Conservation (phyloP, 768 basidiomycete genomes). For the Coprinopsis marcescibilis region DNA sequence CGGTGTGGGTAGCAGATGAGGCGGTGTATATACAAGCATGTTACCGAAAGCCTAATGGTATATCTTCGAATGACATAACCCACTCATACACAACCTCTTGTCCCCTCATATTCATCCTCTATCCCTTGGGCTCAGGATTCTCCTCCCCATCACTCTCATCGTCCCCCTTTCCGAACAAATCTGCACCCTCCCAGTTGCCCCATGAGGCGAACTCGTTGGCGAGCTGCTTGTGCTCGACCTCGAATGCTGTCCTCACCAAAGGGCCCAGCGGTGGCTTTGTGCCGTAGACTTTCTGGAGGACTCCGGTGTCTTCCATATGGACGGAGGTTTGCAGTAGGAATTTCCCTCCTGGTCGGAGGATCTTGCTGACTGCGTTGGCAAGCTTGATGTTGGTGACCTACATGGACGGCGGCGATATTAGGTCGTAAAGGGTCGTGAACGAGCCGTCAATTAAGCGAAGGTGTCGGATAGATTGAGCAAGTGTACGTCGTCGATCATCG, state of each 20-base stretch:
- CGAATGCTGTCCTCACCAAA: constrained; percentile 27
- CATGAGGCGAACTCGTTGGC: constrained; percentile 40
- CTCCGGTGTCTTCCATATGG: constrained; percentile 24
- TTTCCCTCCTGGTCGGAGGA: constrained; percentile 35
- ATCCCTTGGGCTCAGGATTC: no score
- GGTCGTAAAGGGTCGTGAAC: no score
- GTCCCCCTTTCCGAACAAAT: constrained; percentile 22
- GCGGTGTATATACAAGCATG: no score
- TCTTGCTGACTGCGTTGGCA: constrained; percentile 30
- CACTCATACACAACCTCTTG: no score
- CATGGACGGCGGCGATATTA: no score
- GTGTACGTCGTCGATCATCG: no score
- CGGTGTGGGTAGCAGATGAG: no score
- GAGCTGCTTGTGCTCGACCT: constrained; percentile 31
- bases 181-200: constrained; percentile 37
- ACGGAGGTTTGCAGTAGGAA: constrained; percentile 36
- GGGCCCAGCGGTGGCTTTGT: constrained; percentile 32
- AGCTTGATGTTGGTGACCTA: constrained; percentile 37
- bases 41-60: no score
- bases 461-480: no score
- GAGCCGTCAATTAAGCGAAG: no score
- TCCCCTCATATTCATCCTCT: no score
- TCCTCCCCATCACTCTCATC: background rate
- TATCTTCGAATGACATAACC: no score
- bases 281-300: constrained; percentile 29